These are phyloP conservation scores for Raddia guianensis DNA, from an alignment of 176 grass and related monocot genomes.

Conservation along the genomic window DNA sequence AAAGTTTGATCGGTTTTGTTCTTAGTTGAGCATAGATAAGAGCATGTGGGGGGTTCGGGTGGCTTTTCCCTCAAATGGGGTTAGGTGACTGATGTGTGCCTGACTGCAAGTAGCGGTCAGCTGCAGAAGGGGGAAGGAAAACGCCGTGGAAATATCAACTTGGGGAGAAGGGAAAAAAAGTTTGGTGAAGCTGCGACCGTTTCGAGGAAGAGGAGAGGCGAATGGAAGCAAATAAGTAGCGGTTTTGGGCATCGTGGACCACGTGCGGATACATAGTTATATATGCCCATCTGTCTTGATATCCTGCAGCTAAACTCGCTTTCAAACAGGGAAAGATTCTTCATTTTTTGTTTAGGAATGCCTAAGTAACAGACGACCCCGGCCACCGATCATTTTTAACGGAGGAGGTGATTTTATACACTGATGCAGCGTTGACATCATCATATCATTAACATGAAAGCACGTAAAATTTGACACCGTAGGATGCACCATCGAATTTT, in stretches of 20 bases:
- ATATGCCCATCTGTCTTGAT: neutral
- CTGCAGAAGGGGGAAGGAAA: slow-evolving; percentile 32
- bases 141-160: slow-evolving; percentile 30
- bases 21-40: neutral
- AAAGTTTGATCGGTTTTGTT: too few species aligned
- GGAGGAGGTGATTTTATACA: too few species aligned
- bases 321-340: neutral
- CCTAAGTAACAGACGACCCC: too few species aligned
- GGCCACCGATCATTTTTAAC: too few species aligned
- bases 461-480: too few species aligned
- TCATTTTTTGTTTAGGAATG: neutral
- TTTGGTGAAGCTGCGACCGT: neutral
- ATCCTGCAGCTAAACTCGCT: neutral
- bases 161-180: neutral
- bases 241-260: slow-evolving; percentile 26
- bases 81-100: slow-evolving; percentile 38
- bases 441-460: too few species aligned
- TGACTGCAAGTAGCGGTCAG: slow-evolving; percentile 26
- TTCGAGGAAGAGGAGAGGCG: neutral
- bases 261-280: neutral
- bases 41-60: neutral
- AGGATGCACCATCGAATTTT: too few species aligned
- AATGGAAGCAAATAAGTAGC: neutral
- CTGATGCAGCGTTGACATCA: too few species aligned
- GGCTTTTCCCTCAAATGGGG: slow-evolving; percentile 10